These are phyloP conservation scores for Populus hybrid DNA, from an alignment of 441 rosid species.

Conservation along the genomic window DNA sequence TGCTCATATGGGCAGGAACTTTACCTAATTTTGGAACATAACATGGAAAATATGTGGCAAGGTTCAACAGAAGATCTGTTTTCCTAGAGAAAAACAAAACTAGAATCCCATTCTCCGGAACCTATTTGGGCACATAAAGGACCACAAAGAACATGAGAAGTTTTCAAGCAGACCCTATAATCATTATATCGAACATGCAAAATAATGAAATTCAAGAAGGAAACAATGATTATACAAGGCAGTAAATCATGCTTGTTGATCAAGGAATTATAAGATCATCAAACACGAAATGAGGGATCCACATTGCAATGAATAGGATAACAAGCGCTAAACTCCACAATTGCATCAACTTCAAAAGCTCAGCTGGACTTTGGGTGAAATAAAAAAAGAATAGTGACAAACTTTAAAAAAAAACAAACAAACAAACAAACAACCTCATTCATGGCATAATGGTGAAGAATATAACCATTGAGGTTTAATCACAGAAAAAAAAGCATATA, in stretches of 20 bases:
- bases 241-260: conserved; percentile 11
- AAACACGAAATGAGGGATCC: conserved; percentile 20
- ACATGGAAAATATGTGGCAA: conserved; percentile 9
- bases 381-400: not conserved
- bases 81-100: conserved; percentile 3
- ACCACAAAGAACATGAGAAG: conserved; percentile 18
- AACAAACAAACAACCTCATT: not conserved
- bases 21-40: conserved; percentile 14
- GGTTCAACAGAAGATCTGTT: conserved; percentile 13
- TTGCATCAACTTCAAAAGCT: conserved; percentile 15
- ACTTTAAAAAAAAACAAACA: conserved; percentile 6
- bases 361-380: conserved; percentile 1
- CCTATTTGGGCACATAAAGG: conserved; percentile 10
- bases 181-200: conserved; percentile 18
- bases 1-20: conserved; percentile 13
- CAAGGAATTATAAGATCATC: conserved; percentile 21
- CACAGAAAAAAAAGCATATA: no score
- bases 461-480: not conserved
- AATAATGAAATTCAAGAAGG: not conserved
- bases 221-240: conserved; percentile 4
- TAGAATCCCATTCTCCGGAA: conserved; percentile 1
- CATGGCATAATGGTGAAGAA: not conserved
- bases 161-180: conserved; percentile 19
- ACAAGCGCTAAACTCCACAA: conserved; percentile 9
- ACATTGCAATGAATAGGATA: conserved; percentile 13